Evolutionary conservation across 2,329 filamentous ascomycete genomes (phyloP), one percentile per base, ranked within the genome.

Genomic region (Botrytis aclada): DNA sequence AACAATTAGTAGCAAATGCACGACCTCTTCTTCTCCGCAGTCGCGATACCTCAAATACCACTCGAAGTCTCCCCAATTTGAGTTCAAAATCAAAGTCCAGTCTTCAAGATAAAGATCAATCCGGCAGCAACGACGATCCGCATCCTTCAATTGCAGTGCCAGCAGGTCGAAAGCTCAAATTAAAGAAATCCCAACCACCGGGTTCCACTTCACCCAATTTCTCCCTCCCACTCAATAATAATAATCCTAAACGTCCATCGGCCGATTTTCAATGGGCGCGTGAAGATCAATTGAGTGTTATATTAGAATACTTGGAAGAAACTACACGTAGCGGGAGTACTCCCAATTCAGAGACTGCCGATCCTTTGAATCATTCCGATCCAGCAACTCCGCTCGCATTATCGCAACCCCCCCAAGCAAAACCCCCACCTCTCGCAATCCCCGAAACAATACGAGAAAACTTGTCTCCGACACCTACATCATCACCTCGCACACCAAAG

Each of bases 241-340:
- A 66, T n/a, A 56, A 71, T 45, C 61, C 70, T 7, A 34, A 39
- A 71, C 32, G 63, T 22, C 37, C 20, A 66, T 73, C 70, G 1
- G 63, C 73, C 20, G 64, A 75, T 29, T 75, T 74, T 60, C 58
- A 75, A 60, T 78, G 76, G 77, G 76, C 77, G 32, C 61, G 78
- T 69, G 72, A 76, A 39, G 77, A 78, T 73, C 77, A 77, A 74
- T 74, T 79, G 32, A 78, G 75, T 41, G 75, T 75, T 10, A 78
- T 79, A 18, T 60, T 77, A 10, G 77, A 78, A 71, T 73, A 74
- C 34, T 51, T 77, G n/a, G 74, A 77, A 16, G 73, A 74, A 43
- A 63, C 47, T 7, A 54, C 72, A 61, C 67, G 73, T 65, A 70
- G 70, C 29, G 56, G 51, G 39, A 75, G 25, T 29, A 45, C 62